Evolutionary conservation across 2,329 filamentous ascomycete species (phyloP), one percentile per base, ranked within the genome.

Genomic region (Colletotrichum chrysophilum): DNA sequence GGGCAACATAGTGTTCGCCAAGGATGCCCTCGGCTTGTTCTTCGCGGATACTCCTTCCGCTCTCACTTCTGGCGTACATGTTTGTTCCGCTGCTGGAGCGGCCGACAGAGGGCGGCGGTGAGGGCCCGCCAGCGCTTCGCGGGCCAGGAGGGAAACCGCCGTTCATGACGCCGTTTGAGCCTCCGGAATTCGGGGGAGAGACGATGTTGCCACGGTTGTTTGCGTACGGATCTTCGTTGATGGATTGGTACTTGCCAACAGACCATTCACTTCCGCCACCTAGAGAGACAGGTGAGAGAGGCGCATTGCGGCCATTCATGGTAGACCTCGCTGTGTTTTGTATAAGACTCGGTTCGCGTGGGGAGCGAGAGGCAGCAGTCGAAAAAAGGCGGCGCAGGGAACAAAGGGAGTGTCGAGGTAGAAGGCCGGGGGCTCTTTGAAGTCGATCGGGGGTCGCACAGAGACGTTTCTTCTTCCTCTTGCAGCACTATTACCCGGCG

Each of bases 241-340:
- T 82, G 77, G 86, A 86, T 78, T 92, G 90, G 84, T 95, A 94
- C 82, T 92, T 92, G 78, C 91, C 90, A 80, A 93, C 89, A 65
- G 94, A 94, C 93, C 94, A 97, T 84, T 97, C 95, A 88, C 93
- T 96, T 84, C 93, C 95, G 84, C 94, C 95, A 84, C 94, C 93
- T 89, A 94, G 87, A 86, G 95, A 97, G 84, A 95, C 91, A 82
- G 95, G 95, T 83, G 95, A 96, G 84, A 96, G 89, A 83, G 93
- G 93, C 87, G 92, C 93, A 91, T 94, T 93, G 87, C 91, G 91
- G 83, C 89, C 90, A 88, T 92, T 94, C 93, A 95, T 94, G 87
- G 84, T 91, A 80, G 30, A 66, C 60, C 66, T 66, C 26, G 24
- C 52, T 24, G 30, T 60, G 36, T 78, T 69, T 69, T 64, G 74